A percentile compares a stretch with the other conserved stretches of the same genome.
Conservation (phyloP, 2,329 filamentous ascomycete species). For the Hirsutella thompsonii region DNA sequence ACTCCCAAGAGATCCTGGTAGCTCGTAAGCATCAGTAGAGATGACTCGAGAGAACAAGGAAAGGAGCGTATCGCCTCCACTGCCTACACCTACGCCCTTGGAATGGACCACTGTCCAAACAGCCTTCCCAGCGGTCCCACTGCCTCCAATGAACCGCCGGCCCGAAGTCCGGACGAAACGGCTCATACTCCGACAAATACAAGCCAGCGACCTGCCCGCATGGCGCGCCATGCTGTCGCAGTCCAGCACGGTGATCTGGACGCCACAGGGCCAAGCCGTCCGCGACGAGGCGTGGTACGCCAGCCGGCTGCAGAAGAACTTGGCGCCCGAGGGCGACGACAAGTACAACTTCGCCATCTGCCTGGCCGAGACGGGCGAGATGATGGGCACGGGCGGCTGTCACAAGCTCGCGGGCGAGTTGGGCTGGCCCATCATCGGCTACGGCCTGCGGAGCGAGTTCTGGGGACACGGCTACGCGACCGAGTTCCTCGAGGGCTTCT, state of each 20-base stretch:
- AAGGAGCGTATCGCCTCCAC: not conserved
- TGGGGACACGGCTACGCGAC: constrained; percentile 47
- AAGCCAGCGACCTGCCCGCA: constrained; percentile 20
- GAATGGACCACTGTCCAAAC: constrained; percentile 31
- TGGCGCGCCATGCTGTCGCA: constrained; percentile 26
- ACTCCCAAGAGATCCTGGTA: no score
- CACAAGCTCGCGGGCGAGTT: constrained; percentile 19
- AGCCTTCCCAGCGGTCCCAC: constrained; percentile 28
- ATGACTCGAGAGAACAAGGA: no score
- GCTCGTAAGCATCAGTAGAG: no score
- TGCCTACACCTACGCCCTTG: constrained; percentile 6
- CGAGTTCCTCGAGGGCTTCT: constrained; percentile 36
- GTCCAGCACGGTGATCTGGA: constrained; percentile 39
- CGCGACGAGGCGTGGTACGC: constrained; percentile 28
- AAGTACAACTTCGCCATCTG: constrained; percentile 38
- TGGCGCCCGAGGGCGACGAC: constrained; percentile 33
- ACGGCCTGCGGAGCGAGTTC: constrained; percentile 32
- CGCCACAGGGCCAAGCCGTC: constrained; percentile 28
- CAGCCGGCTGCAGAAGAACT: constrained; percentile 22
- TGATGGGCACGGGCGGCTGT: constrained; percentile 37
- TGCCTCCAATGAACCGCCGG: constrained; percentile 26
- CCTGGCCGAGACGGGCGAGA: constrained; percentile 29
- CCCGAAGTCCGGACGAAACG: constrained; percentile 34
- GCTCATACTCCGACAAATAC: constrained; percentile 39
- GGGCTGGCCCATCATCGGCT: constrained; percentile 44